Evolutionary conservation across 768 basidiomycete species (phyloP).

Genomic region (Mycena amicta): DNA sequence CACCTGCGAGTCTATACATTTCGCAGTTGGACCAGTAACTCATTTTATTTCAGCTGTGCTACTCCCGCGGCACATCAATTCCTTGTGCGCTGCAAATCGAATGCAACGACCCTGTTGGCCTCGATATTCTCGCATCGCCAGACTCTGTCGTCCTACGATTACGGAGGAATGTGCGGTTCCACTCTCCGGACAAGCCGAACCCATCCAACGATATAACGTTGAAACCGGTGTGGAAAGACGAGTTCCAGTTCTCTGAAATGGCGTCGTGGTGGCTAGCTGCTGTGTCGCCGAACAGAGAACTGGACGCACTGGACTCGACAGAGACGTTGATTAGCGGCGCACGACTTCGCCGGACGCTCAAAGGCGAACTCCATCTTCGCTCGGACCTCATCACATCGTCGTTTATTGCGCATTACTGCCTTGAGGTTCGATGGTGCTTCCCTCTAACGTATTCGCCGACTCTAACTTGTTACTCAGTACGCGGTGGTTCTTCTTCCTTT

Average conservation of each 20-base stretch:
- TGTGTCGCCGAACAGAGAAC: slow-evolving; percentile 12
- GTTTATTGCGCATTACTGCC: slow-evolving; percentile 39
- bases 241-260: slow-evolving; percentile 30
- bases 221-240: slow-evolving; percentile 28
- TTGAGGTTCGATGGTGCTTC: slow-evolving; percentile 40
- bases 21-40: not conserved
- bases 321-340: slow-evolving; percentile 5
- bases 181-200: slow-evolving; percentile 17
- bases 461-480: slow-evolving; percentile 31
- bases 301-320: slow-evolving; percentile 10
- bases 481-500: slow-evolving; percentile 41
- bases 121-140: slow-evolving; percentile 38
- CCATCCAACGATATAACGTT: slow-evolving; percentile 4
- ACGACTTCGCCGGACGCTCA: slow-evolving; percentile 23
- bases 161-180: slow-evolving; percentile 29
- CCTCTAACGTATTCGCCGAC: too few species aligned
- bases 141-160: slow-evolving; percentile 36
- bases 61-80: slow-evolving; percentile 44
- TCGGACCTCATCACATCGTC: slow-evolving; percentile 39
- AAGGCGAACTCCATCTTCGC: slow-evolving; percentile 41
- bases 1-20: slow-evolving; percentile 34
- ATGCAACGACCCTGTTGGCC: slow-evolving; percentile 35
- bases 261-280: slow-evolving; percentile 38
- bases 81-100: slow-evolving; percentile 37
- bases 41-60: slow-evolving; percentile 34